Percentiles rank a stretch among this genome's conserved stretches.
phyloP scores from a whole-genome alignment of 768 basidiomycete species.

The Paxillus rubicundulus region DNA sequence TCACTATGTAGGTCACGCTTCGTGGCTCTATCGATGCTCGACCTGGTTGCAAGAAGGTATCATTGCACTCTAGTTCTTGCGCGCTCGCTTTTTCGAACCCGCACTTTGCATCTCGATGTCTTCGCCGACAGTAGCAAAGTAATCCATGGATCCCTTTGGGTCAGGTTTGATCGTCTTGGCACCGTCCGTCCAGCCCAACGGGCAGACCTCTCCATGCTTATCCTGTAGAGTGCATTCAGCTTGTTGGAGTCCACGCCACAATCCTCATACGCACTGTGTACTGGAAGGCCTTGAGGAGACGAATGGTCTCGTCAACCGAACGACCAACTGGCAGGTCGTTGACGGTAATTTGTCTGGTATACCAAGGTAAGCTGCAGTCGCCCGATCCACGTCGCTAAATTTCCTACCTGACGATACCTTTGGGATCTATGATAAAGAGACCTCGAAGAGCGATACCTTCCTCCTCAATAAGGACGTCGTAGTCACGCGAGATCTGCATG shows the following conservation, averaged over 20 bases:
- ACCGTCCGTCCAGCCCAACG: constrained; percentile 85
- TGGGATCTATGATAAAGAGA: constrained; percentile 83
- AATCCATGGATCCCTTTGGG: constrained; percentile 69
- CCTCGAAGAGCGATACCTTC: constrained; percentile 87
- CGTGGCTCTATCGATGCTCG: not conserved
- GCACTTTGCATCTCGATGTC: constrained; percentile 37
- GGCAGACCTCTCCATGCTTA: constrained; percentile 89
- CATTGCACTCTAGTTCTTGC: constrained; percentile 40
- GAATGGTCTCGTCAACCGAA: constrained; percentile 89
- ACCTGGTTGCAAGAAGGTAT: not conserved
- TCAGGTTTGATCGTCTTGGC: constrained; percentile 80
- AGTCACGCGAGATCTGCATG: constrained; percentile 79
- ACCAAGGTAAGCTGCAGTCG: not conserved
- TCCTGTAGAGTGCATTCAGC: constrained; percentile 48
- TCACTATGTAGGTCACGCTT: not conserved
- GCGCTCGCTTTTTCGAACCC: constrained; percentile 54
- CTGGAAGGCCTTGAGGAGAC: constrained; percentile 92
- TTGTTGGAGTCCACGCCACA: not conserved
- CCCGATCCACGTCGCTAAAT: not conserved
- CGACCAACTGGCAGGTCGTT: constrained; percentile 96
- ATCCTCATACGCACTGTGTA: constrained; percentile 56
- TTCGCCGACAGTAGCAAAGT: constrained; percentile 47
- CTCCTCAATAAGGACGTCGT: constrained; percentile 86
- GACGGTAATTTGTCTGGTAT: constrained; percentile 71
- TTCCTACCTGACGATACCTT: constrained; percentile 65